phyloP scores from a whole-genome alignment of 345 rosid species.

The Cardamine occulta region DNA sequence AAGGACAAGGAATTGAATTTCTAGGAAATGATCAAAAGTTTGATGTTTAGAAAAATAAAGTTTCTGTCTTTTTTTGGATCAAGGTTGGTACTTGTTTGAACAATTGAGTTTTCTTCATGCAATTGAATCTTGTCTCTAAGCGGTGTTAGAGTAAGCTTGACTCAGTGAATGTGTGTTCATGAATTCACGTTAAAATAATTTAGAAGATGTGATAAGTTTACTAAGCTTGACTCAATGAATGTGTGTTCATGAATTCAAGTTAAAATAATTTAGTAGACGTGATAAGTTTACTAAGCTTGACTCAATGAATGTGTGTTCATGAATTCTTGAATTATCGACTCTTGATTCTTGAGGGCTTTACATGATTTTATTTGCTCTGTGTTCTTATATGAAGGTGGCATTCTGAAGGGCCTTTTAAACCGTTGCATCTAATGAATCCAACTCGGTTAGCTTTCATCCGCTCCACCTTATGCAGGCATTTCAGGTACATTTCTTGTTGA shows the following conservation, averaged over 20 bases:
- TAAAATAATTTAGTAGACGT: not conserved
- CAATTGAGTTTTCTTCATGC: not conserved
- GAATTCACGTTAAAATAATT: not conserved
- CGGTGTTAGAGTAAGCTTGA: not conserved
- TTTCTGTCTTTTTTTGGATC: not conserved
- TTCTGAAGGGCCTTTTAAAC: slow-evolving; percentile 85
- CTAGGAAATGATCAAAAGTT: slow-evolving; percentile 16
- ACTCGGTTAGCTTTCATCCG: slow-evolving; percentile 87
- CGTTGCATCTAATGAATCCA: slow-evolving; percentile 85
- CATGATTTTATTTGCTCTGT: not conserved
- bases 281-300: not conserved
- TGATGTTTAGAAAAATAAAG: not conserved
- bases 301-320: not conserved
- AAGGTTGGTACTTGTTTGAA: slow-evolving; percentile 2
- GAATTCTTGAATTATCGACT: not conserved
- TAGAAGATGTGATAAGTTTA: not conserved
- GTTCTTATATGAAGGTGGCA: slow-evolving; percentile 73
- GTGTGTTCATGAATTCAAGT: not conserved
- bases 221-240: not conserved
- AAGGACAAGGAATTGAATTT: not conserved
- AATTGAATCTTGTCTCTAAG: slow-evolving; percentile 8
- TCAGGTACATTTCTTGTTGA: slow-evolving; percentile 49
- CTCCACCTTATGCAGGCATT: slow-evolving; percentile 89
- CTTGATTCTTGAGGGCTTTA: not conserved
- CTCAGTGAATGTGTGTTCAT: not conserved